Percentiles rank a stretch among this genome's conserved stretches.
Conservation (phyloP, 1,284 basidiomycete genomes). For the Sphagnurus paluster region DNA sequence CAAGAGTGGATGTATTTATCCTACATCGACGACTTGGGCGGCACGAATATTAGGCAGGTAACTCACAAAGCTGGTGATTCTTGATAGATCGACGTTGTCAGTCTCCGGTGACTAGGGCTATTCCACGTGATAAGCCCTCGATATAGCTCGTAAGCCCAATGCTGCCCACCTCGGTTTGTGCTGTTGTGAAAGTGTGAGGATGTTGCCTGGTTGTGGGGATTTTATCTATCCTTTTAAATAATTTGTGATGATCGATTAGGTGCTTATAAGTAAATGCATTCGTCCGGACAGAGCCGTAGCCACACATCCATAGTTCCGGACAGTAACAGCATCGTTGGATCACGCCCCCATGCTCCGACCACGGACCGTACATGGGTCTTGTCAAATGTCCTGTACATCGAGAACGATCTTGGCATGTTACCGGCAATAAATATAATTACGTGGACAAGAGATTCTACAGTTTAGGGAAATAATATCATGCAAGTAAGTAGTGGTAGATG, state of each 20-base stretch:
- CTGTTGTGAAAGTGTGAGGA: no score
- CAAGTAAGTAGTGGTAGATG: constrained; percentile 7
- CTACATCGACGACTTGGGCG: no score
- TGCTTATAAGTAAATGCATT: constrained; percentile 2
- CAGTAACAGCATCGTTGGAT: background rate
- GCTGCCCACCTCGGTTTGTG: no score
- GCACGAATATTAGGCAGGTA: background rate
- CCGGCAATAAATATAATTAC: no score
- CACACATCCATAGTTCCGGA: background rate
- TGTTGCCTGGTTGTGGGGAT: background rate
- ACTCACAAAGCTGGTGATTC: no score
- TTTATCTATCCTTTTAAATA: constrained; percentile 1
- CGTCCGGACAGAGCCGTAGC: constrained; percentile 6
- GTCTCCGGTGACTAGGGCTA: no score
- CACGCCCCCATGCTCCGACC: background rate
- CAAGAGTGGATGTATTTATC: no score
- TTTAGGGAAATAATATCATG: constrained; percentile 7
- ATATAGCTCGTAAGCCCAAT: no score
- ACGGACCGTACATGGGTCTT: no score
- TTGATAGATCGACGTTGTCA: no score
- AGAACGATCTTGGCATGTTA: background rate
- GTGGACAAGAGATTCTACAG: constrained; percentile 15
- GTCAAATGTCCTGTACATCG: no score
- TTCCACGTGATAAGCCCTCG: constrained; percentile 18
- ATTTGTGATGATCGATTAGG: constrained; percentile 9